Conservation (phyloP, 345 rosid species). For the Eucalyptus pumila region DNA sequence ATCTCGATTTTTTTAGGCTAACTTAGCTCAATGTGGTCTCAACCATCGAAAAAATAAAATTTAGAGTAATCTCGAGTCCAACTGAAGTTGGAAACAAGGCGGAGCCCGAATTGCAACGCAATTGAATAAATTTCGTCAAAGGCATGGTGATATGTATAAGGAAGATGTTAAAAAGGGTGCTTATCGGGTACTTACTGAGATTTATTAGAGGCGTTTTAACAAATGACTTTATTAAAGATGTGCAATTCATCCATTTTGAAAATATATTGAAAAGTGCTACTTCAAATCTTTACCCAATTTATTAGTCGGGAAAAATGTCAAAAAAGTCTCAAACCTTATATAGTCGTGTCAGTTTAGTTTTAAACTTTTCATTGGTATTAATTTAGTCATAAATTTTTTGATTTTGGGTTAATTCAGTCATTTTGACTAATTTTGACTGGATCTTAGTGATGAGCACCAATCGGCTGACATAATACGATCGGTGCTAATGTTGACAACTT, state of each 20-base stretch:
- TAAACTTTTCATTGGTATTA: too few species aligned
- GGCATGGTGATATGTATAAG: background rate
- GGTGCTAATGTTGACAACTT: rapidly evolving
- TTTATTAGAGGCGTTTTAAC: background rate
- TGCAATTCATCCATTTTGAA: background rate
- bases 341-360: rapidly evolving
- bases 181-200: background rate
- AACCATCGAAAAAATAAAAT: background rate
- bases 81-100: background rate
- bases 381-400: too few species aligned
- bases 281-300: background rate
- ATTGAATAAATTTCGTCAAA: background rate
- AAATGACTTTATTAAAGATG: background rate
- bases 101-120: background rate
- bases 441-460: too few species aligned
- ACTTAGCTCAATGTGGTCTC: background rate
- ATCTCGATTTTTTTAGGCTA: background rate
- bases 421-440: too few species aligned
- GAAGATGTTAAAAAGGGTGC: background rate
- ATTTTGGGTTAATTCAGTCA: rapidly evolving
- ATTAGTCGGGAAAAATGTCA: too few species aligned
- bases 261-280: background rate
- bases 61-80: background rate
- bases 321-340: too few species aligned
- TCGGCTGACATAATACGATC: rapidly evolving